A percentile compares a stretch with the other conserved stretches of the same genome.
These are phyloP conservation scores for Xanthoconium stramineum DNA, from an alignment of 768 basidiomycete genomes.

Conservation along the genomic window DNA sequence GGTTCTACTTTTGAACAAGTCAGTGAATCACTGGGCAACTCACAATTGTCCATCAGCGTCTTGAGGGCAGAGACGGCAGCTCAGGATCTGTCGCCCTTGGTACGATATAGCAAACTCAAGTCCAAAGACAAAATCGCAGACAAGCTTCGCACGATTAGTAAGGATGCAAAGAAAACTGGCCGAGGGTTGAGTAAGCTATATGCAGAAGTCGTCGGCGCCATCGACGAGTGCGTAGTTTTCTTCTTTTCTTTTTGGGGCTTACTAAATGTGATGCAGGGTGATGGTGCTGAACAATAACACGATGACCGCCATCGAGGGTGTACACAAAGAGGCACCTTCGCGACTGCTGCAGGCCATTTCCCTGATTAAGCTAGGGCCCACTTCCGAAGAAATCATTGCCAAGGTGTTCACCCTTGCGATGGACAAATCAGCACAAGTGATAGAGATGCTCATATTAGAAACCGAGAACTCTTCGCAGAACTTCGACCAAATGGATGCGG, in stretches of 20 bases:
- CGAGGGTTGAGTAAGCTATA: slow-evolving; percentile 59
- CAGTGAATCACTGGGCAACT: slow-evolving; percentile 55
- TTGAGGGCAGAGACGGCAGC: slow-evolving; percentile 80
- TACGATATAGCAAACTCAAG: slow-evolving; percentile 59
- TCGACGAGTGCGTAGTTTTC: slow-evolving; percentile 57
- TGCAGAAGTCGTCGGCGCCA: slow-evolving; percentile 67
- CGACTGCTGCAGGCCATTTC: slow-evolving; percentile 35
- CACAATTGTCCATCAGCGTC: slow-evolving; percentile 61
- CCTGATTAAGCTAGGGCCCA: slow-evolving; percentile 36
- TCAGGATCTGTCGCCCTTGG: slow-evolving; percentile 59
- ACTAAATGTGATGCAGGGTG: slow-evolving; percentile 42
- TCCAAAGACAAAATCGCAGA: slow-evolving; percentile 57
- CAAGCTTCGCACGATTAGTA: slow-evolving; percentile 50
- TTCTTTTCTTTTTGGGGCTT: not conserved
- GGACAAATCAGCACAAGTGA: slow-evolving; percentile 49
- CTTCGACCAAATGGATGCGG: slow-evolving; percentile 61
- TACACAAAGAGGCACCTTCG: slow-evolving; percentile 28
- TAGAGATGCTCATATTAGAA: slow-evolving; percentile 62
- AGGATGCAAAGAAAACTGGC: slow-evolving; percentile 59
- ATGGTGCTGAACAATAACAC: slow-evolving; percentile 75
- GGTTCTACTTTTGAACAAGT: slow-evolving; percentile 60
- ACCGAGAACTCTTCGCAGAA: slow-evolving; percentile 54
- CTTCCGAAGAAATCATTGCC: slow-evolving; percentile 44
- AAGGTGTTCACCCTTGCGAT: slow-evolving; percentile 62
- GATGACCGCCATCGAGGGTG: slow-evolving; percentile 49